A percentile compares a stretch with the other conserved stretches of the same genome.
These are phyloP conservation scores for Mycena rebaudengoi DNA, from an alignment of 768 basidiomycete species.

Conservation along the genomic window DNA sequence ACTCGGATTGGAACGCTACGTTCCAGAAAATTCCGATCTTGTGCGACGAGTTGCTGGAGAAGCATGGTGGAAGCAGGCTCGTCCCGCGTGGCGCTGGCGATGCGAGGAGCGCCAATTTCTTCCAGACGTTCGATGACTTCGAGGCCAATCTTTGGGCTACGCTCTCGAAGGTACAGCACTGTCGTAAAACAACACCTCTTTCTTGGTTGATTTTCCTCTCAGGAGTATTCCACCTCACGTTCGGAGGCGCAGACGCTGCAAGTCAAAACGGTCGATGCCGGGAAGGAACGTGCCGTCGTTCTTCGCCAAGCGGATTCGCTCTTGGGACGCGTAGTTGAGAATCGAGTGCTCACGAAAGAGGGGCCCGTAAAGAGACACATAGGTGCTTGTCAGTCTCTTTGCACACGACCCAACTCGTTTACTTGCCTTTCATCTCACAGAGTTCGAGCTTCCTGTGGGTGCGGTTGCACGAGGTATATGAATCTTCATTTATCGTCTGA, in stretches of 20 bases:
- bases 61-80: constrained; percentile 45
- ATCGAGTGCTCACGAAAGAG: constrained; percentile 45
- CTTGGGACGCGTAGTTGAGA: constrained; percentile 49
- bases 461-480: constrained; percentile 35
- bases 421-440: constrained; percentile 18
- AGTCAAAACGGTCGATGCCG: constrained; percentile 40
- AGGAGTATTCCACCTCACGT: constrained; percentile 41
- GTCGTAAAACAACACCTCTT: background rate
- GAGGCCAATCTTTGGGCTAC: constrained; percentile 46
- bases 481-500: background rate
- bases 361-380: constrained; percentile 52
- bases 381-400: constrained; percentile 31
- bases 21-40: constrained; percentile 54
- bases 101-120: constrained; percentile 49
- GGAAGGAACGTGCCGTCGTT: constrained; percentile 39
- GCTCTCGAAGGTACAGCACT: constrained; percentile 38
- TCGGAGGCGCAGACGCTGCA: constrained; percentile 30
- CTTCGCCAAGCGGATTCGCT: constrained; percentile 48
- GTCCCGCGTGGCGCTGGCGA: constrained; percentile 49
- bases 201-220: background rate
- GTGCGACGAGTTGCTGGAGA: constrained; percentile 42
- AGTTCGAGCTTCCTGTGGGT: constrained; percentile 44
- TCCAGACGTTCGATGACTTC: constrained; percentile 53
- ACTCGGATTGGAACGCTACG: constrained; percentile 56
- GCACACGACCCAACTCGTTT: background rate